Conservation (phyloP, 768 basidiomycete species). For the Panaeolus papilionaceus region DNA sequence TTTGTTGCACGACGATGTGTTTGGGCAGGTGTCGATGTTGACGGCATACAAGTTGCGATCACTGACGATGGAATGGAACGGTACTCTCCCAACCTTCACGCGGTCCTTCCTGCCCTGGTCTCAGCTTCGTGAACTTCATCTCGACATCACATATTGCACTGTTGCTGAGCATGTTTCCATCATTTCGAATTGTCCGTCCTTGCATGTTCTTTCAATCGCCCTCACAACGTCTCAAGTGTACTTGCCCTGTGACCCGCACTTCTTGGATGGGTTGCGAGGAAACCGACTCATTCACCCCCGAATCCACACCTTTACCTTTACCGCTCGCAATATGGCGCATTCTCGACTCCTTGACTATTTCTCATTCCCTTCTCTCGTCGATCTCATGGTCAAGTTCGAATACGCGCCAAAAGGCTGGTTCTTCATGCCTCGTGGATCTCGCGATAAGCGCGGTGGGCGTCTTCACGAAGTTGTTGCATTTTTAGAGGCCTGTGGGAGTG, state of each 20-base stretch:
- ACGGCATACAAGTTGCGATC: not conserved
- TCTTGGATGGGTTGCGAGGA: not conserved
- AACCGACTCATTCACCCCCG: not conserved
- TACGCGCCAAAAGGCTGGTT: slow-evolving; percentile 1
- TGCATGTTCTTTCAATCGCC: not conserved
- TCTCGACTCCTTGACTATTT: not conserved
- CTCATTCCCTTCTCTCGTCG: not conserved
- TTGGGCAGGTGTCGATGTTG: not conserved
- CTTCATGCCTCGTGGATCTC: slow-evolving; percentile 8
- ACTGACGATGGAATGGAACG: not conserved
- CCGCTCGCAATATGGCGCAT: not conserved
- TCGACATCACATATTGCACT: slow-evolving; percentile 3
- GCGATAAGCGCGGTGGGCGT: not conserved
- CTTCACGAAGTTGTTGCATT: not conserved
- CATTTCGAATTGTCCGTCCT: not conserved
- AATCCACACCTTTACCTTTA: slow-evolving; percentile 1
- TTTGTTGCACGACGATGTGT: not conserved
- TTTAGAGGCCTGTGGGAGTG: not conserved
- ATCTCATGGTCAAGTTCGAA: not conserved
- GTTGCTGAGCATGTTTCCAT: not conserved
- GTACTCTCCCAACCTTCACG: not conserved
- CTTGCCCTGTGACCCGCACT: not conserved
- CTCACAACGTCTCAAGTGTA: not conserved
- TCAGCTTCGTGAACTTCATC: not conserved
- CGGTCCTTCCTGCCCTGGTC: not conserved